Base-by-base conservation (phyloP, 768 basidiomycete genomes). In the Artomyces pyxidatus region DNA sequence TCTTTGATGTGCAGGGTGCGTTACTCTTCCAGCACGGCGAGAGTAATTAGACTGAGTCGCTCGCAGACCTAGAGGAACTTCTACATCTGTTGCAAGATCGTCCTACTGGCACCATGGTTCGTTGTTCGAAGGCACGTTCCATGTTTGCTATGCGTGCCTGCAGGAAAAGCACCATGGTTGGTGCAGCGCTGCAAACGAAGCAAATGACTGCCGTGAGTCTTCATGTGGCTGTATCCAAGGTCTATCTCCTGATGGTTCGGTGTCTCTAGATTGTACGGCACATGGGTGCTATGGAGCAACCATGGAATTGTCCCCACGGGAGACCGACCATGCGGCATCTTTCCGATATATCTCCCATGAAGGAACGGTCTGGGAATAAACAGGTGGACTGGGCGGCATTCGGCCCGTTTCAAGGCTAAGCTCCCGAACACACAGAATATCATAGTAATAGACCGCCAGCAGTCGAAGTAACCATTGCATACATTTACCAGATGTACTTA, bases 101-200 rank as follows among this genome's bases (percentile, higher is more conserved):
- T 7, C 83, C 91, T 0, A 64, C 72, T 0, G 88, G 89, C 2
- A 80, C 84, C 58, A 87, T 91, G 78, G 88, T 96, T 0, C 75
- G 96, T 19, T 96, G 92, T 61, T 85, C 86, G 14, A 98, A 98
- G 64, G 91, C 88, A 14, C 77, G 93, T 14, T 75, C 83, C 4
- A 97, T 99, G 94, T 97, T 99, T 61, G 96, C 96, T 0, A 88
- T 84, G 77, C 78, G 94, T 29, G 96, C 96, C 0, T 99, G 96
- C 66, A 65, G 95, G 54, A 93, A 88, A 70, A 97, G 93, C 64
- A 83, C 96, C 37, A 99, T 98, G 96, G 75, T 97, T 38, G 94
- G 96, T 3, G 88, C 80, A 70, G 73, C 92, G 10, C 71, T 98
- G 52, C 91, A 76, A 30, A 71, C 66, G 51, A 64, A 70, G 14